These are phyloP conservation scores for Boletus reticulatus DNA, from an alignment of 768 basidiomycete species.

Conservation along the genomic window DNA sequence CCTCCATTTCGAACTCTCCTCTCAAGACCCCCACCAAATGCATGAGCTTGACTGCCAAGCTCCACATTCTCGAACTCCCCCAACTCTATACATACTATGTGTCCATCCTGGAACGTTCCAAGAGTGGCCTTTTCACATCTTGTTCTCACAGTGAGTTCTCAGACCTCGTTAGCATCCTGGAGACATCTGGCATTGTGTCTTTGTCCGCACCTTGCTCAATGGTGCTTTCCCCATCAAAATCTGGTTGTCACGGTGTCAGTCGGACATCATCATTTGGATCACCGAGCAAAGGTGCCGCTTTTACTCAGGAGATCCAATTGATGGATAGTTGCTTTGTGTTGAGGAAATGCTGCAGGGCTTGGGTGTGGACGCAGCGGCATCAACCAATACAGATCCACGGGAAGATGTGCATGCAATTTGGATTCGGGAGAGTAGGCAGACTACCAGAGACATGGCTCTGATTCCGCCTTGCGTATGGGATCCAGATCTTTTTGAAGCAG, in stretches of 20 bases:
- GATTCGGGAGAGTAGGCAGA: constrained; percentile 38
- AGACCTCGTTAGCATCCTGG: constrained; percentile 68
- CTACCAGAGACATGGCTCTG: constrained; percentile 35
- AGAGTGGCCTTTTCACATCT: constrained; percentile 53
- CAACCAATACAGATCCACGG: constrained; percentile 32
- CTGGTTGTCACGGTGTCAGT: constrained; percentile 50
- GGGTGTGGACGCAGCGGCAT: constrained; percentile 34
- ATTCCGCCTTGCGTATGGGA: constrained; percentile 5
- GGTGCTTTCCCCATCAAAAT: constrained; percentile 41
- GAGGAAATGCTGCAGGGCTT: constrained; percentile 74
- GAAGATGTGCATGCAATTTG: constrained; percentile 45
- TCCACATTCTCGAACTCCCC: constrained; percentile 51
- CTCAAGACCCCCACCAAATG: constrained; percentile 53
- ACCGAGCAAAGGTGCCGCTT: constrained; percentile 22
- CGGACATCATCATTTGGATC: constrained; percentile 58
- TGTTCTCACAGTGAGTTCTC: constrained; percentile 76
- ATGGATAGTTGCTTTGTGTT: constrained; percentile 58
- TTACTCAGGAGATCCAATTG: constrained; percentile 48
- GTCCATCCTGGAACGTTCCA: constrained; percentile 54
- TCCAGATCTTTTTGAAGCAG: constrained; percentile 27
- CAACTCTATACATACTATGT: constrained; percentile 67
- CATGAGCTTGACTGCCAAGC: constrained; percentile 34
- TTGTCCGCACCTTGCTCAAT: constrained; percentile 31
- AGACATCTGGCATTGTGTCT: constrained; percentile 66
- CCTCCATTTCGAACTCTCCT: constrained; percentile 33